These are phyloP conservation scores for Boechera stricta DNA, from an alignment of 345 rosid genomes.

Conservation along the genomic window DNA sequence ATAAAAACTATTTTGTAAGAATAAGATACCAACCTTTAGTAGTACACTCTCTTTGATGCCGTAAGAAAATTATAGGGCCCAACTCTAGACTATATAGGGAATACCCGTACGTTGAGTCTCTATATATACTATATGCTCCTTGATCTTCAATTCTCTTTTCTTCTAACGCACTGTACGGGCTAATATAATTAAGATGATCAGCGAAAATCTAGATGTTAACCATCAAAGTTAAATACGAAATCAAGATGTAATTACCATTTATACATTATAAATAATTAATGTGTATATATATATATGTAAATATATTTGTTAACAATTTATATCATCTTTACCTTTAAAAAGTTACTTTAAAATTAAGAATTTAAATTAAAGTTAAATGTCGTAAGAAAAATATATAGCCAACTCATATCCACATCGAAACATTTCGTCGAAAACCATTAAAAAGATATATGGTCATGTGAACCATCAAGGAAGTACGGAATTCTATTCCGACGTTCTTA, in stretches of 20 bases:
- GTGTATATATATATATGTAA: neutral
- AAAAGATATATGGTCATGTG: neutral
- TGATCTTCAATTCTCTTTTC: conserved; percentile 7
- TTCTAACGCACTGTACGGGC: neutral
- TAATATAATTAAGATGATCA: neutral
- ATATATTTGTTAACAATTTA: neutral
- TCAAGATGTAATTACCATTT: neutral
- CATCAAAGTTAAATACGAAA: neutral
- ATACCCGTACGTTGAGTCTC: conserved; percentile 16
- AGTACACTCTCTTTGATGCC: conserved; percentile 20
- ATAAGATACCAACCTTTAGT: conserved; percentile 37
- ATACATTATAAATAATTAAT: neutral
- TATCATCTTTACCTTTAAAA: neutral
- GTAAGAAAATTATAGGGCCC: conserved; percentile 6
- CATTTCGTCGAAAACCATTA: neutral
- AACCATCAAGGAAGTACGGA: no score
- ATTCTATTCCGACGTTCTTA: no score
- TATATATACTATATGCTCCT: conserved; percentile 21
- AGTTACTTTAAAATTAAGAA: neutral
- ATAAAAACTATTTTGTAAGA: conserved; percentile 28
- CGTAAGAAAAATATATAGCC: neutral
- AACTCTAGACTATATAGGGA: conserved; percentile 18
- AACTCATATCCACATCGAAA: neutral
- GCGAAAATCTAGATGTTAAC: neutral
- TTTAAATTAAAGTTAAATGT: neutral